A percentile compares a stretch with the other conserved stretches of the same genome.
These are phyloP conservation scores for Ascosphaera aggregata DNA, from an alignment of 2,329 filamentous ascomycete genomes.

Conservation along the genomic window DNA sequence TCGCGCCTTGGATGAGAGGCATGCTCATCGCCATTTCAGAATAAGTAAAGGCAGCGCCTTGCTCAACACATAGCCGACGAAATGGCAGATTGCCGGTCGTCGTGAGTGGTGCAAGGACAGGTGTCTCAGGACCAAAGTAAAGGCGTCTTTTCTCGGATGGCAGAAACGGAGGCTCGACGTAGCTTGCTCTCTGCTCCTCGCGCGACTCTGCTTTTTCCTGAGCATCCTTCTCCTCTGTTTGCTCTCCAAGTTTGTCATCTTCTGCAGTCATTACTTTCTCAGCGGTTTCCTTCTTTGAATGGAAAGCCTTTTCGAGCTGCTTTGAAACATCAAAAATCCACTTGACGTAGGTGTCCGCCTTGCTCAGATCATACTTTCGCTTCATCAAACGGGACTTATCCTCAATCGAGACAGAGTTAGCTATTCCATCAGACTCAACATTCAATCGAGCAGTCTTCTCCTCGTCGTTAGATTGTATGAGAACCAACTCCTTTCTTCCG, in stretches of 20 bases:
- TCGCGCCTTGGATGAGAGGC: slow-evolving; percentile 71
- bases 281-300: slow-evolving; percentile 21
- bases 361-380: slow-evolving; percentile 45
- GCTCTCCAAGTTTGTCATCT: slow-evolving; percentile 11
- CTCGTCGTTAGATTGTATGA: slow-evolving; percentile 33
- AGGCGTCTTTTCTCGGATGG: slow-evolving; percentile 83
- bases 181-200: slow-evolving; percentile 55
- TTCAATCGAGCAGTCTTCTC: slow-evolving; percentile 17
- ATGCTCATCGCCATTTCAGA: slow-evolving; percentile 95
- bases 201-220: slow-evolving; percentile 23
- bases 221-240: slow-evolving; percentile 8
- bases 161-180: slow-evolving; percentile 64
- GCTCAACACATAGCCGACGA: slow-evolving; percentile 64
- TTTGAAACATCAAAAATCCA: slow-evolving; percentile 49
- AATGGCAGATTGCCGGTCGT: slow-evolving; percentile 95
- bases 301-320: slow-evolving; percentile 25
- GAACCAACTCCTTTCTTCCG: slow-evolving; percentile 58
- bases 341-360: slow-evolving; percentile 49
- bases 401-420: slow-evolving; percentile 47
- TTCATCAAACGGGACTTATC: slow-evolving; percentile 55
- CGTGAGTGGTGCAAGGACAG: slow-evolving; percentile 78
- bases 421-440: slow-evolving; percentile 32
- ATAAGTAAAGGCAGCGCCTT: slow-evolving; percentile 84
- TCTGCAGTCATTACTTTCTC: too few species aligned
- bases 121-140: slow-evolving; percentile 88